phyloP scores from a whole-genome alignment of 495 filamentous ascomycete genomes.

The Xylaria telfairii region DNA sequence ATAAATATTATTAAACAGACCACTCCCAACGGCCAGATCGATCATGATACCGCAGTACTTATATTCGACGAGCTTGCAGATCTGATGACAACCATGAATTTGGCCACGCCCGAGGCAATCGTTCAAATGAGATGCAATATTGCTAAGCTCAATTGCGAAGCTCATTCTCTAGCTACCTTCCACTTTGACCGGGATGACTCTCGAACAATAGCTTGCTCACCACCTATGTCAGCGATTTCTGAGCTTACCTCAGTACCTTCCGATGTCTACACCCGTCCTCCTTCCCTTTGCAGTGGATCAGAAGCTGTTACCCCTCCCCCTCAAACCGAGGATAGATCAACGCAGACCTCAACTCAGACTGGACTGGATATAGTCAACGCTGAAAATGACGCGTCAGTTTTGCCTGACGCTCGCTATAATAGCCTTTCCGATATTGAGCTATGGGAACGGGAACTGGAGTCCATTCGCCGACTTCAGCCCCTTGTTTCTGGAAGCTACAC shows the following conservation, averaged over 20 bases:
- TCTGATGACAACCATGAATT: neutral
- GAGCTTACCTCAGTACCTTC: neutral
- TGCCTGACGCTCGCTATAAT: neutral
- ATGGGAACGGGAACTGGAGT: slow-evolving; percentile 20
- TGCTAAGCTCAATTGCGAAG: neutral
- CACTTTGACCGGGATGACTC: neutral
- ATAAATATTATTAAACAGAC: neutral
- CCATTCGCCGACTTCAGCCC: slow-evolving; percentile 12
- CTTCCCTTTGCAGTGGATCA: neutral
- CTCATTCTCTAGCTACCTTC: neutral
- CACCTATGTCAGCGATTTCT: neutral
- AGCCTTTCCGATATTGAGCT: neutral
- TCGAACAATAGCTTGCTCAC: neutral
- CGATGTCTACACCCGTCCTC: neutral
- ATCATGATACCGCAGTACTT: neutral
- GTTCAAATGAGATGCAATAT: neutral
- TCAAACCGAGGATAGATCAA: neutral
- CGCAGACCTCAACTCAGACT: slow-evolving; percentile 4
- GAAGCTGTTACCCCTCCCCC: neutral
- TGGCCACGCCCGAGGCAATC: neutral
- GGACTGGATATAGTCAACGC: neutral
- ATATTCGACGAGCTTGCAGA: neutral
- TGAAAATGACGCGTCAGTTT: neutral
- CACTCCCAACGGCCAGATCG: neutral
- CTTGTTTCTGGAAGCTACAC: neutral